A percentile compares a stretch with the other conserved stretches of the same genome.
Evolutionary conservation across 768 basidiomycete genomes (phyloP).

Genomic region (Psilocybe tampanensis): DNA sequence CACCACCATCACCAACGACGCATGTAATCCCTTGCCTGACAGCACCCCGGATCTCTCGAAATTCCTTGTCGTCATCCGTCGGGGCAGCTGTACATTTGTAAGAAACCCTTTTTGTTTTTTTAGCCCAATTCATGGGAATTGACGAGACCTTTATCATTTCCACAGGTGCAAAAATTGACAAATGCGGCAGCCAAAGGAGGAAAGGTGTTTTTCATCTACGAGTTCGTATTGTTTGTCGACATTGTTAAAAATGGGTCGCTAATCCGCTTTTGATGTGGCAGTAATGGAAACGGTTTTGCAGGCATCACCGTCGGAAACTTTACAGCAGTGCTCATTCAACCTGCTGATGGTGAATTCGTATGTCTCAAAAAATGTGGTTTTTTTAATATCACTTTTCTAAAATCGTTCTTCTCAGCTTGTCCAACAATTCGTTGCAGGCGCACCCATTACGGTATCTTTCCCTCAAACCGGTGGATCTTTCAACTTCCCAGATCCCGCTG

Average conservation of each 20-base stretch:
- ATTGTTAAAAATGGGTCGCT: neutral
- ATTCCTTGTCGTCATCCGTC: constrained; percentile 56
- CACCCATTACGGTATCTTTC: constrained; percentile 45
- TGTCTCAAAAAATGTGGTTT: constrained; percentile 21
- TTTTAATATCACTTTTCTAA: neutral
- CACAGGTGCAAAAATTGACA: constrained; percentile 48
- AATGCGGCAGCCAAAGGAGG: constrained; percentile 59
- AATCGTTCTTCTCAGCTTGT: constrained; percentile 40
- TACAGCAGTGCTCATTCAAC: constrained; percentile 52
- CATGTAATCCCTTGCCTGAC: constrained; percentile 58
- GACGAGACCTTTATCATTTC: neutral
- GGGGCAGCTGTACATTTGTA: constrained; percentile 62
- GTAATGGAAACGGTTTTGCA: constrained; percentile 51
- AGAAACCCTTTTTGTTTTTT: constrained; percentile 5
- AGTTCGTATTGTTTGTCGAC: constrained; percentile 37
- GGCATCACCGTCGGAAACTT: constrained; percentile 48
- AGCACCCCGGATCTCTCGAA: constrained; percentile 54
- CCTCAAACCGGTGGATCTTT: constrained; percentile 45
- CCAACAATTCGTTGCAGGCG: constrained; percentile 48
- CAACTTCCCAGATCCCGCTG: constrained; percentile 49
- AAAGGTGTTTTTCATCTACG: constrained; percentile 51
- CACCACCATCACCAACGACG: constrained; percentile 54
- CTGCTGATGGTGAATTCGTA: constrained; percentile 57
- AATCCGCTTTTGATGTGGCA: constrained; percentile 22
- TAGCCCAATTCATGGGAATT: neutral